Percentiles rank a stretch among this genome's conserved stretches.
phyloP scores from a whole-genome alignment of 2,329 filamentous ascomycete species.

The Colletotrichum lentis region DNA sequence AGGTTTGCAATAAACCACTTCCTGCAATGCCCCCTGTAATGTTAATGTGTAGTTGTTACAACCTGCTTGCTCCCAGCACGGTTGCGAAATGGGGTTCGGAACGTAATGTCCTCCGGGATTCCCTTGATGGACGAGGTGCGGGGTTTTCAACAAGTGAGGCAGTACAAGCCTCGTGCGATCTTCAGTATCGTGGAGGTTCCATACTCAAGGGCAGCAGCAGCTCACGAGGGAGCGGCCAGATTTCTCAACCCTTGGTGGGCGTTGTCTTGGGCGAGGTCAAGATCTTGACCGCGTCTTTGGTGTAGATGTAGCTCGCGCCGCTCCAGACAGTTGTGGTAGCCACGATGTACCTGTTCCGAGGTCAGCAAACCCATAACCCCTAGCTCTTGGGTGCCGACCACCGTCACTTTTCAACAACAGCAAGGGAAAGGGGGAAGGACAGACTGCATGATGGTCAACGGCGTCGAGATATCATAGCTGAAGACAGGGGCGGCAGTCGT shows the following conservation, averaged over 20 bases:
- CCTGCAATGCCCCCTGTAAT: constrained; percentile 2
- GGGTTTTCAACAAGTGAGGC: not conserved
- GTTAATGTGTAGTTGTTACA: not conserved
- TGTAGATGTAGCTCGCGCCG: constrained; percentile 89
- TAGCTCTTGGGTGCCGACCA: not conserved
- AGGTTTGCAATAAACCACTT: not conserved
- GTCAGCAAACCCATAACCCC: constrained; percentile 42
- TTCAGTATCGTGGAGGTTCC: no score
- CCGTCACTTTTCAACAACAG: no score
- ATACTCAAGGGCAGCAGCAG: not conserved
- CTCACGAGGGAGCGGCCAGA: not conserved
- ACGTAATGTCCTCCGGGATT: not conserved
- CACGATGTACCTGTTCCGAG: constrained; percentile 74
- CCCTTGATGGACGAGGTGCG: not conserved
- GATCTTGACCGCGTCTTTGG: constrained; percentile 91
- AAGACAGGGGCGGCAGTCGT: constrained; percentile 84
- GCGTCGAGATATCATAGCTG: constrained; percentile 61
- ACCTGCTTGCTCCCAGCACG: not conserved
- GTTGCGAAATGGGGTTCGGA: not conserved
- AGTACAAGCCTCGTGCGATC: not conserved
- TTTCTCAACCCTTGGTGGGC: not conserved
- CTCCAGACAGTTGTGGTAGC: constrained; percentile 93
- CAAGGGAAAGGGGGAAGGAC: constrained; percentile 43
- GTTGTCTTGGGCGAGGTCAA: constrained; percentile 52
- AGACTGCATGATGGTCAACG: constrained; percentile 71